Conservation (phyloP, 2,329 filamentous ascomycete genomes). For the Penicillium sp. region DNA sequence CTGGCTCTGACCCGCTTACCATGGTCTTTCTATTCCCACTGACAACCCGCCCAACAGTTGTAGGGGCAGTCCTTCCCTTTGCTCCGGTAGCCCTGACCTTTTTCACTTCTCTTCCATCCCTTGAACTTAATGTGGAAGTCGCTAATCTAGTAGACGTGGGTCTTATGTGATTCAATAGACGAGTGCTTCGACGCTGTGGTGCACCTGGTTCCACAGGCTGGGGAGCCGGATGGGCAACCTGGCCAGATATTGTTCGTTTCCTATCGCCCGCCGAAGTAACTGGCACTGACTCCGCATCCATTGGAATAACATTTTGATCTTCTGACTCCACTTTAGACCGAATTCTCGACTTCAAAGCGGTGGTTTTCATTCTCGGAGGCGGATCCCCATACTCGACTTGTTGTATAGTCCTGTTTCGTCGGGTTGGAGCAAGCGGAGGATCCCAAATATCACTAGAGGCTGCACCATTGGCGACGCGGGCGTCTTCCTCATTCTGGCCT, state of each 20-base stretch:
- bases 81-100: slow-evolving; percentile 74
- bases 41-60: slow-evolving; percentile 78
- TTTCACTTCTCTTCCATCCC: slow-evolving; percentile 70
- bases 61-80: slow-evolving; percentile 62
- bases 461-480: slow-evolving; percentile 30
- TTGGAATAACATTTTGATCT: slow-evolving; percentile 33
- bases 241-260: slow-evolving; percentile 90
- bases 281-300: slow-evolving; percentile 29
- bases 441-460: slow-evolving; percentile 30
- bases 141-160: slow-evolving; percentile 62
- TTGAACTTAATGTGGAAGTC: slow-evolving; percentile 55
- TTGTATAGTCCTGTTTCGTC: slow-evolving; percentile 54
- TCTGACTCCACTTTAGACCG: slow-evolving; percentile 36
- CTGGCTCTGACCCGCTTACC: slow-evolving; percentile 57
- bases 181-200: slow-evolving; percentile 66
- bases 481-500: slow-evolving; percentile 43
- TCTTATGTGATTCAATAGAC: slow-evolving; percentile 67
- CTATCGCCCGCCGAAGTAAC: slow-evolving; percentile 54
- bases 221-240: slow-evolving; percentile 53
- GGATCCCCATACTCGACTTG: slow-evolving; percentile 51
- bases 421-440: slow-evolving; percentile 40
- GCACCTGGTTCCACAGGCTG: slow-evolving; percentile 61
- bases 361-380: slow-evolving; percentile 62
- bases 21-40: slow-evolving; percentile 80
- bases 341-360: slow-evolving; percentile 39